Evolutionary conservation across 352 stramenopile genomes (phyloP).

Genomic region (Phytophthora ohioensis): DNA sequence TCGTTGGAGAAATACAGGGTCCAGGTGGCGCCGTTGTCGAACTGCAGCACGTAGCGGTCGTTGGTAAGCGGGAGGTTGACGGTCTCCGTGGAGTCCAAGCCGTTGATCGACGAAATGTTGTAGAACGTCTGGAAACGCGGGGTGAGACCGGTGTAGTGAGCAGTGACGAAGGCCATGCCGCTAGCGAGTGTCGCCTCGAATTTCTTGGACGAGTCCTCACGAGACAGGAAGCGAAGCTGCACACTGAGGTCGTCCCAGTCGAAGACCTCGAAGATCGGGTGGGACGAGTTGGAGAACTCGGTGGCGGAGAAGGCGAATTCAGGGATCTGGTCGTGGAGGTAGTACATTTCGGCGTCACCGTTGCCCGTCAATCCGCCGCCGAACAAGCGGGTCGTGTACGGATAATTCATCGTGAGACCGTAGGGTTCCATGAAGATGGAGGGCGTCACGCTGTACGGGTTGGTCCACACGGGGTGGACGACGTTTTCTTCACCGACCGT

Average conservation of each 20-base stretch:
- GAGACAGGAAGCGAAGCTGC: conserved; percentile 48
- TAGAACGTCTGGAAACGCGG: conserved; percentile 53
- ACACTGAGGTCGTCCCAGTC: conserved; percentile 68
- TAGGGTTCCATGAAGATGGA: conserved; percentile 46
- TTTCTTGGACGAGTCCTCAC: conserved; percentile 40
- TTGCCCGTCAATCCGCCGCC: conserved; percentile 58
- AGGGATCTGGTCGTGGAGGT: conserved; percentile 51
- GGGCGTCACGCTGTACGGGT: conserved; percentile 67
- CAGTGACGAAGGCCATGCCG: conserved; percentile 74
- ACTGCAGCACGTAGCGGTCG: conserved; percentile 57
- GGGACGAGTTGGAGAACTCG: conserved; percentile 51
- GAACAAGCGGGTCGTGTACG: conserved; percentile 59
- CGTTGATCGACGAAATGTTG: conserved; percentile 65
- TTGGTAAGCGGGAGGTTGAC: conserved; percentile 42
- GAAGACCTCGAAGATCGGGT: conserved; percentile 49
- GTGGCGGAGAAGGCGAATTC: conserved; percentile 64
- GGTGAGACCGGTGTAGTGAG: conserved; percentile 55
- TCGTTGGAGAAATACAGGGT: conserved; percentile 58
- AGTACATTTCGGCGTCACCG: conserved; percentile 57
- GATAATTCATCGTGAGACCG: conserved; percentile 66
- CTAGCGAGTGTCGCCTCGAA: conserved; percentile 61
- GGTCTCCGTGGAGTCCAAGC: conserved; percentile 36
- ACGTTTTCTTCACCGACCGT: conserved; percentile 40
- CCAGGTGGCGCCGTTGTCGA: conserved; percentile 64
- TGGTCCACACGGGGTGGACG: conserved; percentile 68